Evolutionary conservation across 345 rosid genomes (phyloP), one percentile per base, ranked within the genome.

Genomic region (Salix arbutifolia): DNA sequence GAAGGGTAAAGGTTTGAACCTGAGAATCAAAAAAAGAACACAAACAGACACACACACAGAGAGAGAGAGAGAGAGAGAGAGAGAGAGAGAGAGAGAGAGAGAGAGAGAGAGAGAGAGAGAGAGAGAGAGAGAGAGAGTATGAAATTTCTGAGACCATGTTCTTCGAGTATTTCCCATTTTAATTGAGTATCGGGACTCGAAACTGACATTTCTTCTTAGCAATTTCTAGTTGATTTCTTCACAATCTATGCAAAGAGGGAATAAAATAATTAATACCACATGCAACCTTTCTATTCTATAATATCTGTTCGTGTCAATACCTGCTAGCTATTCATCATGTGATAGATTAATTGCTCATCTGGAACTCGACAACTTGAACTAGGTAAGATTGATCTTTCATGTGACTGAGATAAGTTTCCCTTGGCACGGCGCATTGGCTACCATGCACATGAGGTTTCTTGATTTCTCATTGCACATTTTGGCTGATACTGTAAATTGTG

Each of bases 161-260:
- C 25, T 71, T 53, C 73, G 4, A 65, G 35, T 42, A 77, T 80
- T 84, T 82, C 82, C 79, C 72, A 76, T 77, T 84, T 26, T 73
- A 75, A 69, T 78, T 82, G 84, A 74, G 72, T 83, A 78, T 82
- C 60, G 85, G 82, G 74, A 82, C 84, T 75, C 70, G 82, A 72
- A 81, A 71, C 81, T 83, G 86, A 78, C 79, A 80, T 26, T 76
- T 52, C 52, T 75, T 80, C 73, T 62, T 74, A 44, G 40, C 60
- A 28, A 69, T 65, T 79, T 76, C 25, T 40, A 68, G 74, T 71
- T 40, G 8, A 40, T 40, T 80, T 50, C 73, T 72, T 31, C 19
- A 25, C 72, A 53, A 38, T 31, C 62, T 61, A 25, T 46, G 37
- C 65, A 46, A 12, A 61, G 37, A 44, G 5, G 6, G 31, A n/a